phyloP scores from a whole-genome alignment of 2,329 filamentous ascomycete species.

The Pestalotiopsis sp. region DNA sequence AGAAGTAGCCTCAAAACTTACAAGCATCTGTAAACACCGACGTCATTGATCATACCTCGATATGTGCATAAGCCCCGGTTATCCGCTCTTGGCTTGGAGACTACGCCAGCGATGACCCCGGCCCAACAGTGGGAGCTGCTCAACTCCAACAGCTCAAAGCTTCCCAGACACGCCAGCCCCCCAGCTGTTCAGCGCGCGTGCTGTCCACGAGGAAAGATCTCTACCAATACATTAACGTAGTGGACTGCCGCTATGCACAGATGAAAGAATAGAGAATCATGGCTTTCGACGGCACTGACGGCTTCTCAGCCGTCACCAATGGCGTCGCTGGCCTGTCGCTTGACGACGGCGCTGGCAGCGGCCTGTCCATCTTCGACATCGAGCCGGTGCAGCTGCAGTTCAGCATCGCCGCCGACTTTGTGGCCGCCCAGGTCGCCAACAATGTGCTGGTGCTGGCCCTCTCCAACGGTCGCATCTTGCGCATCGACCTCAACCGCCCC shows the following conservation, averaged over 20 bases:
- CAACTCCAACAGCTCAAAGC: slow-evolving; percentile 9
- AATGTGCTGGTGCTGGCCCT: slow-evolving; percentile 93
- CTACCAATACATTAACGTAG: not conserved
- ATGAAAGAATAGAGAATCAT: slow-evolving; percentile 11
- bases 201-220: not conserved
- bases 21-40: not conserved
- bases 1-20: not conserved
- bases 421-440: slow-evolving; percentile 94
- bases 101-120: not conserved
- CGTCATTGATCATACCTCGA: not conserved
- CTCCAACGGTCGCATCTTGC: slow-evolving; percentile 86
- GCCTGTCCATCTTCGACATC: slow-evolving; percentile 90
- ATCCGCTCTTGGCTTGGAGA: not conserved
- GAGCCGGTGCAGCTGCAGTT: slow-evolving; percentile 93
- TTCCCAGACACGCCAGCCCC: not conserved
- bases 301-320: slow-evolving; percentile 27
- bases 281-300: slow-evolving; percentile 18
- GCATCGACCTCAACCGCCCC: slow-evolving; percentile 91
- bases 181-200: not conserved
- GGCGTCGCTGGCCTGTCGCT: slow-evolving; percentile 57
- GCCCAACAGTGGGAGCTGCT: not conserved
- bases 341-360: slow-evolving; percentile 59
- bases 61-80: slow-evolving; percentile 5
- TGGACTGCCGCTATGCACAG: slow-evolving; percentile 8
- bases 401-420: slow-evolving; percentile 91